Evolutionary conservation across 1,139 yeast genomes (phyloP).

Genomic region (Wickerhamiella pararugosa): DNA sequence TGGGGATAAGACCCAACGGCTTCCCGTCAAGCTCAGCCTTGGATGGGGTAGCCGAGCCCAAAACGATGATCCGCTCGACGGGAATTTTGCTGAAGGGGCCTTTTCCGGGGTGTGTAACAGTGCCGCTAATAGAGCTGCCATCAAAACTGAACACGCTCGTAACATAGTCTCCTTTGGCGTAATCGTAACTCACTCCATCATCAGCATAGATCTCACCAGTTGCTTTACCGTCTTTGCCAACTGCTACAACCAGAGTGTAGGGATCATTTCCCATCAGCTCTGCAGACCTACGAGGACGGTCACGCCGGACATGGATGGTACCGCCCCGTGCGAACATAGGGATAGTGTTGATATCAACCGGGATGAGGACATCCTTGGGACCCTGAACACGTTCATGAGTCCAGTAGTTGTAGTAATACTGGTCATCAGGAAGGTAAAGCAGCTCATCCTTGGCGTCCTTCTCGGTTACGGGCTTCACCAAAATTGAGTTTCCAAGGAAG

Average conservation of each 20-base stretch:
- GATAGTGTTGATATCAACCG: constrained; percentile 43
- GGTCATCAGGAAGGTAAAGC: constrained; percentile 51
- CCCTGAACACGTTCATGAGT: constrained; percentile 33
- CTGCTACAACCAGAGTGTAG: constrained; percentile 56
- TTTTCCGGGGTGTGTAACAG: constrained; percentile 18
- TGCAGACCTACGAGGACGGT: constrained; percentile 66
- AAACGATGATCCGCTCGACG: constrained; percentile 47
- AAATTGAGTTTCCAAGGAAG: constrained; percentile 50
- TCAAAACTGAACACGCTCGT: constrained; percentile 27
- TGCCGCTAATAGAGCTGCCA: constrained; percentile 18
- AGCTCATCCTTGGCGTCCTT: constrained; percentile 33
- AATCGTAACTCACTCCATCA: constrained; percentile 63
- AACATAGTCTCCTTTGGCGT: constrained; percentile 36
- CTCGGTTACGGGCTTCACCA: constrained; percentile 70
- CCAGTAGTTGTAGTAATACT: constrained; percentile 39
- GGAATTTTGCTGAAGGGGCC: constrained; percentile 17
- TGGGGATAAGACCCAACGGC: constrained; percentile 12
- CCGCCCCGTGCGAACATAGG: constrained; percentile 77
- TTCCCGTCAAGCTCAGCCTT: constrained; percentile 28
- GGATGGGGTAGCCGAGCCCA: constrained; percentile 26
- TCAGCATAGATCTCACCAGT: constrained; percentile 56
- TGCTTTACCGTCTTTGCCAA: constrained; percentile 37
- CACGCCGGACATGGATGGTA: constrained; percentile 48
- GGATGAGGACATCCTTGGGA: constrained; percentile 26
- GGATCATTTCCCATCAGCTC: constrained; percentile 72